A percentile compares a stretch with the other conserved stretches of the same genome.
Conservation (phyloP, 805 yeast species). For the Kuraishia ogatae region DNA sequence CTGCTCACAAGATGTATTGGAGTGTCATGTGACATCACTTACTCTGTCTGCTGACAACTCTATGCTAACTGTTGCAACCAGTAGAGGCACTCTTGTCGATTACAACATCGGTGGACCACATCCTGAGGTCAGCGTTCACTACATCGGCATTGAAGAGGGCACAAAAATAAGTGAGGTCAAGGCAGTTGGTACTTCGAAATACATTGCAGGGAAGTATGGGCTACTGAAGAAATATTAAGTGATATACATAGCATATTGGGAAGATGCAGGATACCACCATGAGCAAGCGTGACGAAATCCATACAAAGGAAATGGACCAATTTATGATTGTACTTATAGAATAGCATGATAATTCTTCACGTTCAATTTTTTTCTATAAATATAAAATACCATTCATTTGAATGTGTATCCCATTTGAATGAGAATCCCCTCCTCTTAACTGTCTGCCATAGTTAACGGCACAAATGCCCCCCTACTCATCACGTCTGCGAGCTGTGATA, state of each 20-base stretch:
- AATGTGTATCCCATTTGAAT: no score
- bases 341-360: no score
- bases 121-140: background rate
- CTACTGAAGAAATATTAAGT: background rate
- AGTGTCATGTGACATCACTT: background rate
- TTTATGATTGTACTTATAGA: no score
- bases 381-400: no score
- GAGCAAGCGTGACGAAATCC: no score
- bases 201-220: slow-evolving; percentile 4
- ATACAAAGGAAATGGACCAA: no score
- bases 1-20: background rate
- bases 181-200: background rate
- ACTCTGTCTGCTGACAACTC: background rate
- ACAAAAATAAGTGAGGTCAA: background rate
- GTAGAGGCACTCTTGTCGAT: slow-evolving; percentile 1
- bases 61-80: slow-evolving; percentile 10
- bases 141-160: slow-evolving; percentile 2
- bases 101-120: background rate
- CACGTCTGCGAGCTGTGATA: background rate
- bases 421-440: background rate
- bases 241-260: no score
- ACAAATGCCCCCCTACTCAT: no score
- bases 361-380: no score
- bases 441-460: background rate
- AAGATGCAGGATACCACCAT: no score